Percentiles rank a stretch among this genome's conserved stretches.
These are phyloP conservation scores for Clavispora fructus DNA, from an alignment of 805 yeast genomes.

Conservation along the genomic window DNA sequence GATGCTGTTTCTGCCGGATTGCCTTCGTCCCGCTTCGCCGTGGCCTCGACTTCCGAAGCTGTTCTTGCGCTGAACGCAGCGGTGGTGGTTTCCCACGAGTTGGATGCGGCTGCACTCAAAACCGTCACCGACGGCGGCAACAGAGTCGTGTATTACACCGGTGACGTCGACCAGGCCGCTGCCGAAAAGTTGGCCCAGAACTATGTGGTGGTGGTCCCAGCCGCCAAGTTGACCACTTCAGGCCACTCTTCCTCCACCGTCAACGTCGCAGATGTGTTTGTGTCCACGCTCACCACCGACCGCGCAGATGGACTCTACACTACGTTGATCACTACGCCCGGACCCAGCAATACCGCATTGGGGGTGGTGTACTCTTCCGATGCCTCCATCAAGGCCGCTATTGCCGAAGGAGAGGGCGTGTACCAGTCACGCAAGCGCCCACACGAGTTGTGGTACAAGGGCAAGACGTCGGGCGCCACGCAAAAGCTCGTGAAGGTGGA, in stretches of 20 bases:
- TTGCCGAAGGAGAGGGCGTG: constrained; percentile 79
- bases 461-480: constrained; percentile 93
- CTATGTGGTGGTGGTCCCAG: constrained; percentile 28
- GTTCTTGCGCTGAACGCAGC: constrained; percentile 16
- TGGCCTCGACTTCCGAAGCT: constrained; percentile 4
- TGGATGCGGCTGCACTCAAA: constrained; percentile 15
- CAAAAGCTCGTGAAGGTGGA: constrained; percentile 66
- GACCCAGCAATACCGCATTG: constrained; percentile 47
- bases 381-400: constrained; percentile 77
- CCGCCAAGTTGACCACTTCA: constrained; percentile 23
- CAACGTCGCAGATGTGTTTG: constrained; percentile 41
- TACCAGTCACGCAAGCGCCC: constrained; percentile 78
- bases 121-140: constrained; percentile 21
- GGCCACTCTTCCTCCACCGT: constrained; percentile 18
- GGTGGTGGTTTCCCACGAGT: constrained; percentile 16
- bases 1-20: constrained; percentile 10
- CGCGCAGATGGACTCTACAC: constrained; percentile 82
- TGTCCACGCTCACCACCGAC: constrained; percentile 63
- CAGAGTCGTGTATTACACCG: constrained; percentile 23
- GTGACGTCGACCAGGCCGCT: constrained; percentile 13
- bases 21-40: constrained; percentile 14
- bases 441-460: constrained; percentile 93
- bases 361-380: constrained; percentile 89
- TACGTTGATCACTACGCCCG: constrained; percentile 73
- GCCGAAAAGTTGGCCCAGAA: constrained; percentile 31